Base-by-base conservation (phyloP, 139 green algal species). In the Dunaliella sp. region DNA sequence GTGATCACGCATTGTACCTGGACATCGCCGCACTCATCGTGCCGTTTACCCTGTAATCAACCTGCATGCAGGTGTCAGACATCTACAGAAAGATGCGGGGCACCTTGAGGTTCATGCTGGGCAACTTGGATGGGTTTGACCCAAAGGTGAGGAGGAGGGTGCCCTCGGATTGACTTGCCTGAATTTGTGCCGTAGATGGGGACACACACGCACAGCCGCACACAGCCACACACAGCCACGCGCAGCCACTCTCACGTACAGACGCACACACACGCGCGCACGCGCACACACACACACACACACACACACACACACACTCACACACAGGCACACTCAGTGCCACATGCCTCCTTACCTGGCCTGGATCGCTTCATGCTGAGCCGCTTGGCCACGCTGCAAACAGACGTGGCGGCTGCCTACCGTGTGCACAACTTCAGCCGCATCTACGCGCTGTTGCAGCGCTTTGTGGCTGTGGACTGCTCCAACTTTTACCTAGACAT, bases 401-500 rank as follows among this genome's bases (percentile, higher is more conserved):
- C 57, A 1, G 95, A 98, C 75, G 90, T 95, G 34, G 57, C 91
- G 72, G 91, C 90, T 1, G 93, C 93, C 0, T 99, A 98, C 91
- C 90, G 94, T 0, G 82, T 59, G 0, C 98, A 94, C 90, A 31
- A 48, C 30, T 98, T 97, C 87, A 93, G 86, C 82, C 87, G 85
- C 59, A 93, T 96, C 80, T 96, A 93, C 90, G 91, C 96, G 87
- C 73, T 89, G 1, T 65, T 98, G 65, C 92, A 97, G 86, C 92
- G 93, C n/a, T 98, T 98, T 83, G 93, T 93, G 12, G 93, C 96
- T 16, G 83, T 88, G 22, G 97, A 99, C 77, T 93, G 99, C 26
- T 98, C 93, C 84, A 96, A 95, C 91, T 98, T 98, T 85, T 99
- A 99, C 89, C 93, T 99, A 57, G 98, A 99, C 88, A 91, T 97